Percentiles rank a stretch among this genome's conserved stretches.
phyloP scores from a whole-genome alignment of 129 eudicot species.

The Tagetes patula region DNA sequence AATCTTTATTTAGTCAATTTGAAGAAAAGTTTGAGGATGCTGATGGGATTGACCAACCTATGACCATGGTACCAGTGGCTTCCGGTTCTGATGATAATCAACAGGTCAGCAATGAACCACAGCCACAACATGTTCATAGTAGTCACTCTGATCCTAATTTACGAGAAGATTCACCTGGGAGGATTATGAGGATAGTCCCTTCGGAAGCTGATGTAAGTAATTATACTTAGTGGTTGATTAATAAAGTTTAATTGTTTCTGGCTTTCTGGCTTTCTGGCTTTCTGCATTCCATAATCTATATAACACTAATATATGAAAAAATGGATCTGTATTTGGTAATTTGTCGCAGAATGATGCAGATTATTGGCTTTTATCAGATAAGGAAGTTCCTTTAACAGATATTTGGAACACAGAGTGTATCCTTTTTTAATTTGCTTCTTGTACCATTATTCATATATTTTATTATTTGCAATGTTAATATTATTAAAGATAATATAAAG shows the following conservation, averaged over 20 bases:
- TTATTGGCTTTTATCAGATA: conserved; percentile 84
- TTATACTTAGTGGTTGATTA: too few species aligned
- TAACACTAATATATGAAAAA: too few species aligned
- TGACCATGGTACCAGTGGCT: conserved; percentile 41
- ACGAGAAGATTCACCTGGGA: neutral
- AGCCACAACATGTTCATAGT: conserved; percentile 39
- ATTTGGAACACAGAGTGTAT: conserved; percentile 87
- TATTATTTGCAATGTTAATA: too few species aligned
- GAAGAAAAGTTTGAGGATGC: conserved; percentile 92
- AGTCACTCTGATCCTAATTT: conserved; percentile 29
- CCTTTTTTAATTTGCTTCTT: conserved; percentile 26
- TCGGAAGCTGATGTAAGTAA: too few species aligned
- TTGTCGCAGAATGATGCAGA: conserved; percentile 71
- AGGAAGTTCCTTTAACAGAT: conserved; percentile 72
- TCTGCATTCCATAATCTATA: too few species aligned
- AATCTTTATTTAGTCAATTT: conserved; percentile 58
- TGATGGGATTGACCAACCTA: conserved; percentile 50
- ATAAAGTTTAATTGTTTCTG: too few species aligned
- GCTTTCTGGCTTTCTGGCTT: too few species aligned
- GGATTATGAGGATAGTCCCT: neutral
- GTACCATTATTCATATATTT: neutral
- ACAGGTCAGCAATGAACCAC: conserved; percentile 41
- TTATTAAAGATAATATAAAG: too few species aligned
- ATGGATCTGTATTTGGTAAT: neutral
- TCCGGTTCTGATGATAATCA: conserved; percentile 54